Percentiles rank a stretch among this genome's conserved stretches.
Conservation (phyloP, 1,139 yeast species). For the Sugiyamaella paludigena region DNA sequence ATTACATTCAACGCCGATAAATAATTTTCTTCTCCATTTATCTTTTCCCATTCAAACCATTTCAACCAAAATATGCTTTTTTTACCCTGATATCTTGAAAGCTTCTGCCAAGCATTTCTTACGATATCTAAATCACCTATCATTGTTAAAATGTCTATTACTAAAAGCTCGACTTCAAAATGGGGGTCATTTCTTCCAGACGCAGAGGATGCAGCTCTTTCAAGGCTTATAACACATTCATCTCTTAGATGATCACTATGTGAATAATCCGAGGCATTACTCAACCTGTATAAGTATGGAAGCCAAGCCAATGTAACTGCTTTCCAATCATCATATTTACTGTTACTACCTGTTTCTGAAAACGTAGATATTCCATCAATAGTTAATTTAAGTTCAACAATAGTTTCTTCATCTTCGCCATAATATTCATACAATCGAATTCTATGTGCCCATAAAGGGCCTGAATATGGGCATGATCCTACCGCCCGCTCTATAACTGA, state of each 20-base stretch:
- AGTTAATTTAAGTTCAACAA: conserved; percentile 14
- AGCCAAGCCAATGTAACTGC: conserved; percentile 2
- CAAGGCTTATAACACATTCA: conserved; percentile 2
- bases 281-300: conserved; percentile 8
- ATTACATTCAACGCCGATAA: conserved; percentile 34
- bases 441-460: conserved; percentile 30
- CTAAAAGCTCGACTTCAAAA: conserved; percentile 20
- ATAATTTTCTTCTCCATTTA: conserved; percentile 29
- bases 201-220: neutral
- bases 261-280: neutral
- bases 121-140: conserved; percentile 29
- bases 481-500: conserved; percentile 27
- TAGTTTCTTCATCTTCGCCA: conserved; percentile 16
- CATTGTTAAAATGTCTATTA: conserved; percentile 12
- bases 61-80: conserved; percentile 52
- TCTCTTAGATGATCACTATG: conserved; percentile 1
- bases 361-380: conserved; percentile 13
- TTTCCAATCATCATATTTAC: conserved; percentile 13
- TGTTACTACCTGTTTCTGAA: neutral
- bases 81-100: conserved; percentile 36
- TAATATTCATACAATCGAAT: conserved; percentile 23
- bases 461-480: conserved; percentile 30
- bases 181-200: conserved; percentile 16
- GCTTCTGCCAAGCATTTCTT: conserved; percentile 31
- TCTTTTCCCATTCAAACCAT: conserved; percentile 43